phyloP scores from a whole-genome alignment of 345 rosid genomes.

The Hibiscus mutabilis region DNA sequence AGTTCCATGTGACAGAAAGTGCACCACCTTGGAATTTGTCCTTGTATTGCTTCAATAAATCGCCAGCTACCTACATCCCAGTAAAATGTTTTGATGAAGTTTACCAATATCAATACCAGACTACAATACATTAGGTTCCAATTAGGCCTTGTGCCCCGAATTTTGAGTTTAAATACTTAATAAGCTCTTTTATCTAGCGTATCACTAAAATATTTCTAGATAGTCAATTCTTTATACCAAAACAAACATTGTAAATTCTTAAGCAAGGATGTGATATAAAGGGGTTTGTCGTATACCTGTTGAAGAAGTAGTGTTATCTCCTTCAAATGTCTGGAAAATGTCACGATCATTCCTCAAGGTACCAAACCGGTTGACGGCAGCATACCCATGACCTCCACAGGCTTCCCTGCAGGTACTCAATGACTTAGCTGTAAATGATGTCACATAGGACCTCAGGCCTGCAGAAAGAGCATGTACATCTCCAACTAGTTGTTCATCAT shows the following conservation, averaged over 20 bases:
- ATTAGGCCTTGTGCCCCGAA: neutral
- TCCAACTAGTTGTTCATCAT: slow-evolving; percentile 69
- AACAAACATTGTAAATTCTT: neutral
- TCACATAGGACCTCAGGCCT: slow-evolving; percentile 87
- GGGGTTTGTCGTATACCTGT: slow-evolving; percentile 1
- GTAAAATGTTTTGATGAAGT: neutral
- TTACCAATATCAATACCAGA: neutral
- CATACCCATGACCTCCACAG: slow-evolving; percentile 99
- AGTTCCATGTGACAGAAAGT: slow-evolving; percentile 88
- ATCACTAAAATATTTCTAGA: neutral
- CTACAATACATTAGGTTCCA: neutral
- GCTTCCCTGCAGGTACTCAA: slow-evolving; percentile 89
- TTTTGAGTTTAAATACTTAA: too few relatives aligned
- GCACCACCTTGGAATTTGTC: slow-evolving; percentile 95
- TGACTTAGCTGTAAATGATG: slow-evolving; percentile 83
- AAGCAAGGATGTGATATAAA: slow-evolving; percentile 4
- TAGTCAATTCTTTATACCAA: slow-evolving; percentile 20
- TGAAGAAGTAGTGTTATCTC: slow-evolving; percentile 65
- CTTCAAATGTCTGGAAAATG: slow-evolving; percentile 51
- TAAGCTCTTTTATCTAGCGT: neutral
- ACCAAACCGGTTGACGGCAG: slow-evolving; percentile 97
- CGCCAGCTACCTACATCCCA: slow-evolving; percentile 73
- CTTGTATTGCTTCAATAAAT: slow-evolving; percentile 79
- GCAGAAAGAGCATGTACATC: slow-evolving; percentile 96
- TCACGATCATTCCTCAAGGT: slow-evolving; percentile 81